Evolutionary conservation across 2,329 filamentous ascomycete genomes (phyloP), one percentile per base, ranked within the genome.

Genomic region (Fusarium chlamydosporum): DNA sequence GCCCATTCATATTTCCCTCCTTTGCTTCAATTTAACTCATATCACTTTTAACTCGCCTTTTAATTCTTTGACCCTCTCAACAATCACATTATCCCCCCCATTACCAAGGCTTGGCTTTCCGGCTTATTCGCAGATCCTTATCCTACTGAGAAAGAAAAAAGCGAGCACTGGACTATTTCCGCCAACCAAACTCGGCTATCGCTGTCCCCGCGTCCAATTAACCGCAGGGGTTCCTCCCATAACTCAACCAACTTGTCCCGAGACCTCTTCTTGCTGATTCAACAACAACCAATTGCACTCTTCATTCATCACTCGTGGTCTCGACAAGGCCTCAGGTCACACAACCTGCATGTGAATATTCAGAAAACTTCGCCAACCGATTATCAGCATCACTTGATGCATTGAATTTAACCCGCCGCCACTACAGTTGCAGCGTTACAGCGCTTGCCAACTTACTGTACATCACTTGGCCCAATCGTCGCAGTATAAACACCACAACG

Each of bases 231-330:
- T 71, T 46, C 37, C 35, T 50, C 40, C 50, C 43, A 31, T 66
- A 46, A 61, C 59, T 43, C 41, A 26, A 59, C 57, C 67, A 71
- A 63, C 65, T 64, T 66, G 51, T 60, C 56, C 65, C 66, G 56
- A 67, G 41, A 47, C 40, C 57, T 60, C 35, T 59, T 60, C 35
- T 43, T 58, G 26, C 52, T 61, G 64, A 48, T 52, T 53, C 29
- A 40, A 38, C 45, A 46, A 54, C 57, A 70, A 61, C 72, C 72
- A 74, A 74, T 74, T 75, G 71, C 50, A 56, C 73, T 54, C 65
- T 56, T 61, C 54, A 47, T 31, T 33, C 51, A n/a, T 61, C 52
- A 20, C 72, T 53, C 71, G 72, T 74, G 72, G 61, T 50, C 59
- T 61, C 43, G 41, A 66, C 57, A 38, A 61, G 68, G 50, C 37